Conservation (phyloP, 1,284 basidiomycete species). For the Marasmius tenuissimus region DNA sequence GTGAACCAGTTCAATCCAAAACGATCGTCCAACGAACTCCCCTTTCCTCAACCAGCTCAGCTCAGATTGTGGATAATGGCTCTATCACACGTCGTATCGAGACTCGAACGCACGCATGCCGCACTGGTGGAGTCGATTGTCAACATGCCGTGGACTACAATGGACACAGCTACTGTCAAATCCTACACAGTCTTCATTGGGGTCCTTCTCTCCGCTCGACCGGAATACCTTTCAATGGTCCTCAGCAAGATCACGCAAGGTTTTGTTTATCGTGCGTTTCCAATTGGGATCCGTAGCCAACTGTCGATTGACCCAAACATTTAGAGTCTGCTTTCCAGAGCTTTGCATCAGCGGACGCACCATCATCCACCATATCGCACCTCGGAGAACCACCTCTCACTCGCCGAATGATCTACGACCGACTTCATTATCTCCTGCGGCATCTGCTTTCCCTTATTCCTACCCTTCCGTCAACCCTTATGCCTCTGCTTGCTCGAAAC, state of each 20-base stretch:
- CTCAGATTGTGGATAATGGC: slow-evolving; percentile 74
- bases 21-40: slow-evolving; percentile 30
- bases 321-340: slow-evolving; percentile 71
- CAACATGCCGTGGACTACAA: slow-evolving; percentile 87
- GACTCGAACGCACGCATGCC: slow-evolving; percentile 80
- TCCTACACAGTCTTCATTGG: slow-evolving; percentile 88
- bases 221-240: slow-evolving; percentile 88
- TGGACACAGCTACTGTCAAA: slow-evolving; percentile 82
- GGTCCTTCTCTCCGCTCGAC: slow-evolving; percentile 90
- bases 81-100: slow-evolving; percentile 77
- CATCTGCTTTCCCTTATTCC: slow-evolving; percentile 89
- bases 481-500: slow-evolving; percentile 79
- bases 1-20: slow-evolving; percentile 70
- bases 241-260: slow-evolving; percentile 82
- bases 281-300: slow-evolving; percentile 5
- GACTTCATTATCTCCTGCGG: slow-evolving; percentile 82
- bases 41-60: slow-evolving; percentile 50
- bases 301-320: slow-evolving; percentile 9
- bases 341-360: slow-evolving; percentile 59
- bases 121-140: slow-evolving; percentile 87
- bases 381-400: slow-evolving; percentile 54
- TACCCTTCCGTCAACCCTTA: slow-evolving; percentile 83
- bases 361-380: slow-evolving; percentile 32
- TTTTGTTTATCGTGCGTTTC: slow-evolving; percentile 82
- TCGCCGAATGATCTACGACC: slow-evolving; percentile 81